Evolutionary conservation across 1,284 basidiomycete genomes (phyloP).

Genomic region (Thelephora terrestris): DNA sequence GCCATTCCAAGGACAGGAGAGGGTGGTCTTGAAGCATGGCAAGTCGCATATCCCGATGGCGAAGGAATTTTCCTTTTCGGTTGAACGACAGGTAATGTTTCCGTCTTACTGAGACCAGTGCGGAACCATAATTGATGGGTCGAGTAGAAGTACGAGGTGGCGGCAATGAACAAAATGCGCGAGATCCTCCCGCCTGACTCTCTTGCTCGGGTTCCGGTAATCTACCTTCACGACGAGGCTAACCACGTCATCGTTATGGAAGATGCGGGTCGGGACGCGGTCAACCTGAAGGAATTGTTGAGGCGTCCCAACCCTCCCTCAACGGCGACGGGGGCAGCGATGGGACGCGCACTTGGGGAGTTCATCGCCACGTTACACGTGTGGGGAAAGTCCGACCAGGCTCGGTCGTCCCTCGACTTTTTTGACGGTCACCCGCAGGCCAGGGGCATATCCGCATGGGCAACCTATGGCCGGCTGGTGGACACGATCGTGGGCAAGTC

Average conservation of each 20-base stretch:
- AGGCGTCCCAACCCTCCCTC: conserved; percentile 25
- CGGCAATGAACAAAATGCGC: conserved; percentile 33
- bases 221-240: conserved; percentile 39
- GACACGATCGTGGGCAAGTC: conserved; percentile 29
- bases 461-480: conserved; percentile 39
- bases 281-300: conserved; percentile 41
- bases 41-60: conserved; percentile 28
- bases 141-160: conserved; percentile 35
- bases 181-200: conserved; percentile 23
- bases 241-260: conserved; percentile 48
- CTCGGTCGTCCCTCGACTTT: conserved; percentile 17
- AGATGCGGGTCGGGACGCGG: conserved; percentile 35
- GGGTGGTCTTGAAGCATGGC: conserved; percentile 48
- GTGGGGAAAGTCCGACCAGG: conserved; percentile 25
- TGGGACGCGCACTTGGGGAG: conserved; percentile 40
- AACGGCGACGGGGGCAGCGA: conserved; percentile 24
- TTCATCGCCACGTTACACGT: conserved; percentile 41
- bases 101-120: not conserved
- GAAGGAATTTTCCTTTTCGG: conserved; percentile 24
- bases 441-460: conserved; percentile 31
- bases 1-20: conserved; percentile 29
- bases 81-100: conserved; percentile 43
- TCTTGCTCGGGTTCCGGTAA: conserved; percentile 35
- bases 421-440: conserved; percentile 33
- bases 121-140: not conserved